Evolutionary conservation across 345 rosid species (phyloP).

Genomic region (Excoecaria agallocha): DNA sequence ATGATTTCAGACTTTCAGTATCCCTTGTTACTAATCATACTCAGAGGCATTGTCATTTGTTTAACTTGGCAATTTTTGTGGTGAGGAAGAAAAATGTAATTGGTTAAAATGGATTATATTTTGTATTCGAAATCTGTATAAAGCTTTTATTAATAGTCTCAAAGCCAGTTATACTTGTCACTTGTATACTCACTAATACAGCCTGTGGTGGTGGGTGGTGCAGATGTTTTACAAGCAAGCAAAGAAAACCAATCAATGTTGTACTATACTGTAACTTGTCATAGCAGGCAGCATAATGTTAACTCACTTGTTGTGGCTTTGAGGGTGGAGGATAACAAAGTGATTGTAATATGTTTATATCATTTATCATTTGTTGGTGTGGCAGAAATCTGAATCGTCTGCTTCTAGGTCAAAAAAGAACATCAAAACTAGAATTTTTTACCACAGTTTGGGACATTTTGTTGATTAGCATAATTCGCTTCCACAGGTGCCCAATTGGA

Average conservation of each 20-base stretch:
- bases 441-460: neutral
- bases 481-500: neutral
- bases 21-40: neutral
- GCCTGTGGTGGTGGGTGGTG: constrained; percentile 22
- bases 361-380: constrained; percentile 32
- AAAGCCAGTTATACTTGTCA: neutral
- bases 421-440: neutral
- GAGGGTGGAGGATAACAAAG: constrained; percentile 17
- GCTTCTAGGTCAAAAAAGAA: constrained; percentile 12
- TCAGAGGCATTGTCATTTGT: too few relatives aligned
- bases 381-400: constrained; percentile 19
- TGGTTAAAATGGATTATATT: too few relatives aligned
- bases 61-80: too few relatives aligned
- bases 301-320: constrained; percentile 5
- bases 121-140: too few relatives aligned
- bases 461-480: neutral
- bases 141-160: neutral
- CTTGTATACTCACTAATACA: constrained; percentile 5
- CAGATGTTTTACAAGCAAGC: constrained; percentile 99
- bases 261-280: constrained; percentile 68
- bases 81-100: too few relatives aligned
- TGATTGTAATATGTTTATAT: constrained; percentile 28
- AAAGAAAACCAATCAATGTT: constrained; percentile 90
- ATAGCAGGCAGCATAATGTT: neutral
- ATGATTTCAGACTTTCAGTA: neutral